Conservation (phyloP, 495 filamentous ascomycete species). For the Xylaria nigripes region DNA sequence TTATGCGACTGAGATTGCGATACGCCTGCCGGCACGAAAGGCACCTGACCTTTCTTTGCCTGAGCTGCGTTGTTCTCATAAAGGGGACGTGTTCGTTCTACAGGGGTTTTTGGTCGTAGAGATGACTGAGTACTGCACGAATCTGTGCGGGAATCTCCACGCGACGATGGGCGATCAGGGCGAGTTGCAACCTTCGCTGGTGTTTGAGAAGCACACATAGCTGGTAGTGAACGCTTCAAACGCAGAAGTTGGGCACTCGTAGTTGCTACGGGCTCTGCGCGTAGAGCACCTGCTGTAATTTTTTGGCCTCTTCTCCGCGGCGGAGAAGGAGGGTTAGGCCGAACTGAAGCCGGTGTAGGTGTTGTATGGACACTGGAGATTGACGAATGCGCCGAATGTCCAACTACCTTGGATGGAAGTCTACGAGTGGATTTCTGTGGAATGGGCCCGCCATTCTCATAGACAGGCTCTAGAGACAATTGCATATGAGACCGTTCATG, state of each 20-base stretch:
- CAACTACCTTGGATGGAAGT: conserved; percentile 53
- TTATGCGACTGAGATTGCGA: conserved; percentile 74
- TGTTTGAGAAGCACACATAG: conserved; percentile 52
- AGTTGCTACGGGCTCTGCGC: conserved; percentile 51
- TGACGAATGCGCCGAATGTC: conserved; percentile 60
- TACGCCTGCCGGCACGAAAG: conserved; percentile 75
- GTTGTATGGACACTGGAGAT: conserved; percentile 49
- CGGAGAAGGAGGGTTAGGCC: conserved; percentile 48
- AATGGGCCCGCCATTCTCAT: conserved; percentile 74
- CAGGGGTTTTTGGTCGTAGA: conserved; percentile 62
- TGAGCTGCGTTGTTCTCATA: conserved; percentile 45
- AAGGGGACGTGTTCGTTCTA: conserved; percentile 49
- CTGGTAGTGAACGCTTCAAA: conserved; percentile 81
- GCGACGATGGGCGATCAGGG: conserved; percentile 46
- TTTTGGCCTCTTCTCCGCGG: conserved; percentile 52
- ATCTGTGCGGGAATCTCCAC: conserved; percentile 28
- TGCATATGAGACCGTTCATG: conserved; percentile 55
- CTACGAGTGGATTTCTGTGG: conserved; percentile 40
- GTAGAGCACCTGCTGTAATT: conserved; percentile 43
- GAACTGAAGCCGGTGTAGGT: conserved; percentile 46
- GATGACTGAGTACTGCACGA: conserved; percentile 33
- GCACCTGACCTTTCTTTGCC: conserved; percentile 51
- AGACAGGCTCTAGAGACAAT: conserved; percentile 85
- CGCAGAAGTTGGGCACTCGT: conserved; percentile 67
- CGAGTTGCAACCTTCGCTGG: conserved; percentile 38